Base-by-base conservation (phyloP, 2,329 filamentous ascomycete species). In the Bimuria novae-zelandiae region DNA sequence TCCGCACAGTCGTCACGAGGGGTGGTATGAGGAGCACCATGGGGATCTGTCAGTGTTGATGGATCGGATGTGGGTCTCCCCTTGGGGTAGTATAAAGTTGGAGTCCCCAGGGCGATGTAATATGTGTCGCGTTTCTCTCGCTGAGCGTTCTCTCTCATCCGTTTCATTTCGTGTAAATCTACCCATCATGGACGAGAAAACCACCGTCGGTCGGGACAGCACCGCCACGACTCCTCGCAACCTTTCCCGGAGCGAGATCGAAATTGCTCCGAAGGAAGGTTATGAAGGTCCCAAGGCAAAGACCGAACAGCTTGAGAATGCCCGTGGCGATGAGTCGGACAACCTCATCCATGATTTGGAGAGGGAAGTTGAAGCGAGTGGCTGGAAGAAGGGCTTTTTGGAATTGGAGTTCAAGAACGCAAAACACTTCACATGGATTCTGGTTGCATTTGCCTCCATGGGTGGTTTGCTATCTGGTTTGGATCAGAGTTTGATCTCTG, bases 371-470 rank as follows among this genome's bases (percentile, higher is more conserved):
- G 63, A 70, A 43, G 62, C 67, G 30, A 57, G 62, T 41, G 73
- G 69, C 23, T 68, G 73, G 56, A 72, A 73, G 62, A 73, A 70
- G 53, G 71, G 75, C 5, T 51, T 74, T 56, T 84, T 85, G 64
- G 76, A 86, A 35, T 57, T 87, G 37, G 73, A 82, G 30, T 85
- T 89, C 73, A 78, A 77, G 45, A 80, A 88, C 67, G 84, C 86
- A 0, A 82, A 77, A 48, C 73, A 84, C 64, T 90, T 89, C 69
- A 90, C 87, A 22, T 88, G 81, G 77, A 73, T 88, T 14, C 79
- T 89, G 12, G 85, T 89, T 39, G 84, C 80, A 1, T 90, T 90
- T 61, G 87, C 87, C n/a, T 88, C 84, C 14, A 88, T 90, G 85
- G 87, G 88, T 44, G 88, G 88, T 67, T 76, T 90, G 19, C 81